These are phyloP conservation scores for Lantana camara DNA, from an alignment of 257 asterid genomes.

Conservation along the genomic window DNA sequence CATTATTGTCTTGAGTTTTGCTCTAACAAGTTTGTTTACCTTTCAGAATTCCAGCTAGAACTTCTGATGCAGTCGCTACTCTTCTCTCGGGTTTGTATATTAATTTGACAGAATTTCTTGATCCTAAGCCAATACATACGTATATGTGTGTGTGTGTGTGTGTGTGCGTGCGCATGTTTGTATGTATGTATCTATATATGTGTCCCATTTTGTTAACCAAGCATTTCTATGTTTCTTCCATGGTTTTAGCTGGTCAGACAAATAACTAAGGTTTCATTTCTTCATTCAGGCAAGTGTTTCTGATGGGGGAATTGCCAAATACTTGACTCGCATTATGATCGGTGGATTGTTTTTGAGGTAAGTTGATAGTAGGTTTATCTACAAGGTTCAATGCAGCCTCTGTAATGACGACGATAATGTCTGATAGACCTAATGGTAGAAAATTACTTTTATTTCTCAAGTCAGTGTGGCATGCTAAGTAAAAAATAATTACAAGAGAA, in stretches of 20 bases:
- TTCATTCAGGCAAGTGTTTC: slow-evolving; percentile 78
- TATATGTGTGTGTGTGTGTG: too few species aligned
- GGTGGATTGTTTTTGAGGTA: slow-evolving; percentile 92
- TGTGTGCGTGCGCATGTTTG: too few species aligned
- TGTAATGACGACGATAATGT: slow-evolving; percentile 21
- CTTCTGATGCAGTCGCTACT: slow-evolving; percentile 92
- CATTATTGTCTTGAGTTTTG: slow-evolving; percentile 16
- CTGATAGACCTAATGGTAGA: slow-evolving; percentile 13
- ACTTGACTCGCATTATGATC: slow-evolving; percentile 72
- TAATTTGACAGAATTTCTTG: slow-evolving; percentile 22
- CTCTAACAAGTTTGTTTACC: slow-evolving; percentile 33
- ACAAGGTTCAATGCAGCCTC: slow-evolving; percentile 18
- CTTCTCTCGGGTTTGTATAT: slow-evolving; percentile 80
- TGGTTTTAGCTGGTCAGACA: slow-evolving; percentile 8
- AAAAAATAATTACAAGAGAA: slow-evolving; percentile 1
- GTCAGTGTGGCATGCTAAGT: slow-evolving; percentile 12
- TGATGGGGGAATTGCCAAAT: slow-evolving; percentile 75
- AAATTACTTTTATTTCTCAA: slow-evolving; percentile 3
- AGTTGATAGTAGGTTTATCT: slow-evolving; percentile 26
- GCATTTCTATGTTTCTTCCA: neutral
- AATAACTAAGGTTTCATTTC: slow-evolving; percentile 31
- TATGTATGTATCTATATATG: slow-evolving; percentile 1
- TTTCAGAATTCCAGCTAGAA: slow-evolving; percentile 97
- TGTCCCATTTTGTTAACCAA: slow-evolving; percentile 4
- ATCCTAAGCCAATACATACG: slow-evolving; percentile 19